Evolutionary conservation across 495 filamentous ascomycete genomes (phyloP).

Genomic region (Penicillium nucicola): DNA sequence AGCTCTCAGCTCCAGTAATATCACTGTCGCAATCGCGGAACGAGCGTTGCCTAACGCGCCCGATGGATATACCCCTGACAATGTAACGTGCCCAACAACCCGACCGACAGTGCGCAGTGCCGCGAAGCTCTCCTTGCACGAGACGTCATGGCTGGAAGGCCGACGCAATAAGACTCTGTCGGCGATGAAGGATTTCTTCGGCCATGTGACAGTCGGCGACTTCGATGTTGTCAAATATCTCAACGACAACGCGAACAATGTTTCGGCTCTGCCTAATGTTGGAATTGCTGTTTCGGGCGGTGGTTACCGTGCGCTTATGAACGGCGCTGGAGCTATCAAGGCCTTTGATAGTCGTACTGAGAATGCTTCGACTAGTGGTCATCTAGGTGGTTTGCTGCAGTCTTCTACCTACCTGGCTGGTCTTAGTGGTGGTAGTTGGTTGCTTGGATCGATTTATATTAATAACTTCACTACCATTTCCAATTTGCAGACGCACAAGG

Average conservation of each 20-base stretch:
- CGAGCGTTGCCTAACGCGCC: constrained; percentile 47
- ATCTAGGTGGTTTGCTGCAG: constrained; percentile 84
- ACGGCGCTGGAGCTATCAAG: constrained; percentile 81
- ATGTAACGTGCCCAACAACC: constrained; percentile 37
- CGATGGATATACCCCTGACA: constrained; percentile 42
- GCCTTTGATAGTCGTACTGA: constrained; percentile 78
- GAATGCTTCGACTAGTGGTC: constrained; percentile 61
- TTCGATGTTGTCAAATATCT: constrained; percentile 77
- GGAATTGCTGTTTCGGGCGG: constrained; percentile 61
- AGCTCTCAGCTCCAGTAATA: constrained; percentile 5
- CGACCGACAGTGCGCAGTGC: constrained; percentile 56
- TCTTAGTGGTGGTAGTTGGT: constrained; percentile 84
- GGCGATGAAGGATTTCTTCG: constrained; percentile 72
- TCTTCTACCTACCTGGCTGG: constrained; percentile 80
- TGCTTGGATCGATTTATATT: constrained; percentile 77
- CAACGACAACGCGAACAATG: constrained; percentile 50
- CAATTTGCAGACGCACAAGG: constrained; percentile 42
- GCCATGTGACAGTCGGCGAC: constrained; percentile 65
- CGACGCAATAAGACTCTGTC: constrained; percentile 53
- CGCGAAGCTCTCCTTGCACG: constrained; percentile 56
- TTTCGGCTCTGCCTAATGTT: constrained; percentile 57
- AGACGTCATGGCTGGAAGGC: constrained; percentile 63
- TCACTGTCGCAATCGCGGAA: constrained; percentile 9
- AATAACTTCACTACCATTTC: constrained; percentile 87
- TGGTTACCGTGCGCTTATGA: constrained; percentile 85